Evolutionary conservation across 495 filamentous ascomycete species (phyloP), one percentile per base, ranked within the genome.

Genomic region (Talaromyces stipitatus): DNA sequence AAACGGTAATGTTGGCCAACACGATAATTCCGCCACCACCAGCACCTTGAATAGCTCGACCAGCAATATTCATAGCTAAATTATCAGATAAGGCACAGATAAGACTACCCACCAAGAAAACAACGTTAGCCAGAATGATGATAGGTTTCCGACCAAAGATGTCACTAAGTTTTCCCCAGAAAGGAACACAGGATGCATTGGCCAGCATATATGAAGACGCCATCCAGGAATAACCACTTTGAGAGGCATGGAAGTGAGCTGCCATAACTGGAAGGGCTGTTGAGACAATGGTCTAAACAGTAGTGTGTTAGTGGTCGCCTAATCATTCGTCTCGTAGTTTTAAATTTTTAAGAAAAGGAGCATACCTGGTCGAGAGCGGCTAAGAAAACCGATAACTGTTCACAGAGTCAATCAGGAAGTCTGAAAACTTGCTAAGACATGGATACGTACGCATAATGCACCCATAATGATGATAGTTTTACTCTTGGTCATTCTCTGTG

Each of bases 101-200:
- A 58, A 95, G 70, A 58, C 84, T 88, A 3, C 86, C 89, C 9
- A 90, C 66, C 61, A 92, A 83, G 74, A 96, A 96, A 23, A 89
- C 67, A 22, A 76, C 70, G 38, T 86, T 89, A 32, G 89, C 88
- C 1, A 85, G 54, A 9, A 96, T 72, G 47, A 95, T 74, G 51
- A 94, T 85, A 2, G 81, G 83, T 64, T 95, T 96, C 23, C 91
- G 81, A 1, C 91, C 91, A 78, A 84, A 95, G 56, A 96, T 92
- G 64, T 95, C 91, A 61, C 81, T 85, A 33, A 92, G 69, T 65
- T 91, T 91, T n/a, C 87, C 89, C 89, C 89, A 92, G 54, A 84
- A 74, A 0, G 88, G 88, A 22, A 84, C 83, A 26, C 81, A 81
- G 3, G 88, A 82, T 2, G 85, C 77, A 65, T 82, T 85, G 16